These are phyloP conservation scores for Erigeron canadensis DNA, from an alignment of 129 eudicot species.

Conservation along the genomic window DNA sequence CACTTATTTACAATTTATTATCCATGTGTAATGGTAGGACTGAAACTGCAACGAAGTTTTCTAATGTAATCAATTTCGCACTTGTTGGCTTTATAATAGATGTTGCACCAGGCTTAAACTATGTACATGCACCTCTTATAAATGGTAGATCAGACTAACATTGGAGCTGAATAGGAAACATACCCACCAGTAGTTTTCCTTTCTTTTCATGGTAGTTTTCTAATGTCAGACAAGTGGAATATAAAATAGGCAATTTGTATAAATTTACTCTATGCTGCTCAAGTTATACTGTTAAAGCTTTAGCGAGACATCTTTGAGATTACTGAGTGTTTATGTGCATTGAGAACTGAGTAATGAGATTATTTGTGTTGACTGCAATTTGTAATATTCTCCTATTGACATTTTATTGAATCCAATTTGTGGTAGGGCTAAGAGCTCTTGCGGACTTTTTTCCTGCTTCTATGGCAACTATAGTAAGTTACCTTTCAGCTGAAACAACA, in stretches of 20 bases:
- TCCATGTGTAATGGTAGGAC: neutral
- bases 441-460: conserved; percentile 96
- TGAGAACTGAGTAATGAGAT: neutral
- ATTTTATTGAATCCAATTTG: neutral
- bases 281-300: neutral
- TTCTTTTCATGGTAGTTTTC: neutral
- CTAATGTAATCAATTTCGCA: neutral
- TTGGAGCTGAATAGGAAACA: neutral
- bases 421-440: conserved; percentile 82
- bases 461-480: conserved; percentile 84
- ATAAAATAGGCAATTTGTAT: neutral
- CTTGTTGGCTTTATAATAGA: neutral
- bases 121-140: neutral
- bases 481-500: conserved; percentile 93
- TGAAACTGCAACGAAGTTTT: neutral
- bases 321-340: neutral
- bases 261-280: neutral
- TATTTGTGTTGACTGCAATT: neutral
- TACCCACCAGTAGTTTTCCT: neutral
- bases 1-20: neutral
- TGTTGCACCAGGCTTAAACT: neutral
- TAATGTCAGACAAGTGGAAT: neutral
- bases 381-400: neutral
- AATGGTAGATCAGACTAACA: neutral
- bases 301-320: neutral